Conservation (phyloP, 2,329 filamentous ascomycete species). For the Exutisphaerella laricina region DNA sequence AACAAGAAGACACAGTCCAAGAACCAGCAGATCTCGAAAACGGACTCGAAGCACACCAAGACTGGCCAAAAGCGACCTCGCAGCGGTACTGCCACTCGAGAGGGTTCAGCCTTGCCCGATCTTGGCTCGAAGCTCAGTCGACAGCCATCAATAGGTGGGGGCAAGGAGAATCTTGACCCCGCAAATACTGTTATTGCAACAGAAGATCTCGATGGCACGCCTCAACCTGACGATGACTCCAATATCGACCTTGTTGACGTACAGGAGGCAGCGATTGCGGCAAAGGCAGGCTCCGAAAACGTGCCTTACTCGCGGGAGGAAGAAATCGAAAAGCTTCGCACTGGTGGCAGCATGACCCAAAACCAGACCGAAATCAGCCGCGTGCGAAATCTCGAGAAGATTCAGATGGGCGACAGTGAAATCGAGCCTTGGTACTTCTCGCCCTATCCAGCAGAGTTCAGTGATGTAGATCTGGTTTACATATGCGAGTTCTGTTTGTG, state of each 20-base stretch:
- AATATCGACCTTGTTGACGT: constrained; percentile 49
- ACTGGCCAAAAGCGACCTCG: constrained; percentile 43
- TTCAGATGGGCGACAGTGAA: constrained; percentile 89
- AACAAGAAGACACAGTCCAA: constrained; percentile 57
- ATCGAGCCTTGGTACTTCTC: constrained; percentile 99
- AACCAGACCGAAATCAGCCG: constrained; percentile 95
- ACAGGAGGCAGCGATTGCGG: constrained; percentile 47
- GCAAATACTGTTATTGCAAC: constrained; percentile 39
- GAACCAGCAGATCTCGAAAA: constrained; percentile 32
- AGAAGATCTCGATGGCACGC: constrained; percentile 46
- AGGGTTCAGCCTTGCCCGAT: constrained; percentile 38
- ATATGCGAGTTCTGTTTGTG: constrained; percentile 96
- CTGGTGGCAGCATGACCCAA: constrained; percentile 96
- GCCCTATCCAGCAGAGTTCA: constrained; percentile 85
- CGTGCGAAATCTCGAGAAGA: constrained; percentile 86
- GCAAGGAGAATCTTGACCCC: constrained; percentile 55
- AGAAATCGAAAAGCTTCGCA: constrained; percentile 93
- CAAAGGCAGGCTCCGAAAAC: constrained; percentile 48
- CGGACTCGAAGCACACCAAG: constrained; percentile 39
- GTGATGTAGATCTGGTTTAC: constrained; percentile 82
- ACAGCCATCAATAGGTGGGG: constrained; percentile 51
- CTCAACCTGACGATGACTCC: constrained; percentile 48
- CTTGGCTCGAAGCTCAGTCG: constrained; percentile 50
- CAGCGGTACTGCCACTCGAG: constrained; percentile 40
- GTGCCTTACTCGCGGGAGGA: constrained; percentile 68